Evolutionary conservation across 306 rosid species (phyloP).

Genomic region (Herpetospermum pedunculosum): DNA sequence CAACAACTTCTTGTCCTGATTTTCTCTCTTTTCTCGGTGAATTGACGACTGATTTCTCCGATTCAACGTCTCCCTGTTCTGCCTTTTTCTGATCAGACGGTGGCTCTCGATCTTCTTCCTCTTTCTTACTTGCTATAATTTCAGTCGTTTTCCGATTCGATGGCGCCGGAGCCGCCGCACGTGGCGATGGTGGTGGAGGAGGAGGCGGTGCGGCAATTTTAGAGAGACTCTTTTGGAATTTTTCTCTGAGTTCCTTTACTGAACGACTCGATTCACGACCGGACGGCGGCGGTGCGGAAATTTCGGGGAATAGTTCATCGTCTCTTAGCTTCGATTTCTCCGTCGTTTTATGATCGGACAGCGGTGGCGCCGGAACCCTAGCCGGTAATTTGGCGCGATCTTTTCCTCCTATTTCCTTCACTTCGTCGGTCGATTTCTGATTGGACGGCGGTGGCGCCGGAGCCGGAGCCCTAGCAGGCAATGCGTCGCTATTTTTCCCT

Average conservation of each 20-base stretch:
- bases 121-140: background rate
- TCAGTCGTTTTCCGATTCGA: background rate
- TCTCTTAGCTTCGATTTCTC: background rate
- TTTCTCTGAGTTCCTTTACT: background rate
- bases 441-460: background rate
- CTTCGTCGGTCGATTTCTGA: background rate
- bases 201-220: background rate
- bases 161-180: background rate
- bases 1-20: background rate
- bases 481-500: background rate
- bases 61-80: background rate
- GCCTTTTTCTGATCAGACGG: background rate
- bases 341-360: background rate
- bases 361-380: too few relatives aligned
- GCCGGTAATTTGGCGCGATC: too few relatives aligned
- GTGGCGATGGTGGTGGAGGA: background rate
- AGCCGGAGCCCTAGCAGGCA: background rate
- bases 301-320: background rate
- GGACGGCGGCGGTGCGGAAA: background rate
- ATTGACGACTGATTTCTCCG: background rate
- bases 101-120: background rate
- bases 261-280: background rate
- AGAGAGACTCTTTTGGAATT: background rate
- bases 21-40: background rate
- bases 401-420: background rate